A percentile compares a stretch with the other conserved stretches of the same genome.
These are phyloP conservation scores for Xylariaceae sp. DNA, from an alignment of 2,329 filamentous ascomycete species.

Conservation along the genomic window DNA sequence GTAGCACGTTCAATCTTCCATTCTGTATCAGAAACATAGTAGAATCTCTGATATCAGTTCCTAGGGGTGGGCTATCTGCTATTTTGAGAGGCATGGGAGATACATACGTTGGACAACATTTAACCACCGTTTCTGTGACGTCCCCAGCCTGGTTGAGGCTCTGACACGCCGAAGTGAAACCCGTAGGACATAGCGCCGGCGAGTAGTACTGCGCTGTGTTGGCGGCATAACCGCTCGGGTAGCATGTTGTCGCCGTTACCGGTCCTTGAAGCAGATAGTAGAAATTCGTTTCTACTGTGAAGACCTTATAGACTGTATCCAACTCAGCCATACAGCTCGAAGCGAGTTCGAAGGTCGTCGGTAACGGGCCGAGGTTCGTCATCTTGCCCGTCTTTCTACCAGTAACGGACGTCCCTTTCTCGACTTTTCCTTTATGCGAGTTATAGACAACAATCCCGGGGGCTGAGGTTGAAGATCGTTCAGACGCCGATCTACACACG, in stretches of 20 bases:
- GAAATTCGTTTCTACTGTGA: slow-evolving; percentile 1
- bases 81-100: not conserved
- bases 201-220: slow-evolving; percentile 16
- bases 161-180: slow-evolving; percentile 18
- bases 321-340: slow-evolving; percentile 2
- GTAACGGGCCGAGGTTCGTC: slow-evolving; percentile 13
- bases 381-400: too few relatives aligned
- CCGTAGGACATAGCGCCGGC: slow-evolving; percentile 17
- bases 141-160: slow-evolving; percentile 1
- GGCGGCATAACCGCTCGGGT: slow-evolving; percentile 16
- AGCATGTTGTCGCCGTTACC: slow-evolving; percentile 14
- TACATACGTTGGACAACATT: slow-evolving; percentile 21
- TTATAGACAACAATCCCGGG: not conserved
- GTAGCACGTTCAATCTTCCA: too few relatives aligned
- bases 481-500: not conserved
- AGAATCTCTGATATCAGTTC: not conserved
- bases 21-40: too few relatives aligned
- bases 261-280: slow-evolving; percentile 17
- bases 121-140: slow-evolving; percentile 14
- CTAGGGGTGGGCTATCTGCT: too few relatives aligned
- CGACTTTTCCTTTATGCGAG: not conserved
- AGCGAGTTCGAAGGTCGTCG: slow-evolving; percentile 7
- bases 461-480: not conserved
- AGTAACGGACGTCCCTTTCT: too few relatives aligned
- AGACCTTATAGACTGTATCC: slow-evolving; percentile 4